Percentiles rank a stretch among this genome's conserved stretches.
These are phyloP conservation scores for Thalia dealbata DNA, from an alignment of 176 grass and related monocot genomes.

Conservation along the genomic window DNA sequence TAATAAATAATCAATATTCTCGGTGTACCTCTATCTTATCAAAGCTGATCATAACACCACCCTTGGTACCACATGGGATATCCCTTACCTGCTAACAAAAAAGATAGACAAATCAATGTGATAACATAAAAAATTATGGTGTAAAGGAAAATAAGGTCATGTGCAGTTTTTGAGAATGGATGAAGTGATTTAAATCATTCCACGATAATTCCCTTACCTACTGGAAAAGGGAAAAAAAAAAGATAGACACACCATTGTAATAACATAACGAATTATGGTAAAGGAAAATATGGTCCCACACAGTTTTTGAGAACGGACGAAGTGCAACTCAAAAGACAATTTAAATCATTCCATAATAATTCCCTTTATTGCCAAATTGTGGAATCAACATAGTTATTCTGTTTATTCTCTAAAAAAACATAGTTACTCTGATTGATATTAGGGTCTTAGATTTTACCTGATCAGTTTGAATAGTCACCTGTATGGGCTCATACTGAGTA, in stretches of 20 bases:
- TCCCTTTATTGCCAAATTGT: not conserved
- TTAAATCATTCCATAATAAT: not conserved
- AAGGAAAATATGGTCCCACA: not conserved
- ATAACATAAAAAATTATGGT: conserved; percentile 1
- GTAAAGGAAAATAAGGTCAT: not conserved
- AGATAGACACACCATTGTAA: not conserved
- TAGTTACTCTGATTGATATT: not conserved
- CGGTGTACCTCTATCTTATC: conserved; percentile 91
- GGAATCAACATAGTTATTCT: conserved; percentile 10
- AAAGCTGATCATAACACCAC: conserved; percentile 99
- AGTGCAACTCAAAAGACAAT: not conserved
- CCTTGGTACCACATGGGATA: conserved; percentile 98
- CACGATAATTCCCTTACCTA: not conserved
- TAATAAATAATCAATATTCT: not conserved
- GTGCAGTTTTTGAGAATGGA: not conserved
- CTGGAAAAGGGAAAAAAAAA: too few relatives aligned
- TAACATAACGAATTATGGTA: not conserved
- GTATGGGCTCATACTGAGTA: conserved; percentile 91
- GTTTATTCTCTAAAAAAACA: too few relatives aligned
- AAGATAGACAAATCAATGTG: conserved; percentile 1
- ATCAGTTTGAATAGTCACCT: conserved; percentile 97
- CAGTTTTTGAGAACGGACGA: not conserved
- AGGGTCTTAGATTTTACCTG: conserved; percentile 29
- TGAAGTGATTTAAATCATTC: not conserved
- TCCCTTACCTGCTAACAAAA: conserved; percentile 54